Base-by-base conservation (phyloP, 2,329 filamentous ascomycete genomes). In the Coniosporium tulheliwenetii region DNA sequence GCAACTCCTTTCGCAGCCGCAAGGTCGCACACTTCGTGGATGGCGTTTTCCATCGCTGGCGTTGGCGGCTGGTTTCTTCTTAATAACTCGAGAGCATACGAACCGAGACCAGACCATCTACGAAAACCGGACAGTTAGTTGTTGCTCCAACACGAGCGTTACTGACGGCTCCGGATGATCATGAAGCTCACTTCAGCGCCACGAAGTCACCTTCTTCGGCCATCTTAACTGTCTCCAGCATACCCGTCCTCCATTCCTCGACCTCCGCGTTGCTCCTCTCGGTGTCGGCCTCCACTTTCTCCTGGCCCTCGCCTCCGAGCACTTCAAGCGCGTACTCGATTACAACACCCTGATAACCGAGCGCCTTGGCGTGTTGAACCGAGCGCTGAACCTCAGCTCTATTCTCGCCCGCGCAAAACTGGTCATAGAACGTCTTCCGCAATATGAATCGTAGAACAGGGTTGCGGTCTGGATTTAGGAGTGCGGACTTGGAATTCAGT, bases 401-500 rank as follows among this genome's bases (percentile, higher is more conserved):
- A 38, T 74, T 81, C 60, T 86, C 81, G 26, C 87, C 87, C 0
- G 84, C 85, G 59, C 87, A 95, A 60, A 93, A 95, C 52, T 95
- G 87, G 16, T 78, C 77, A 57, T 94, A 94, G 52, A 94, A 86
- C 0, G 85, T 93, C 54, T 78, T 74, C 57, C 86, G 85, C 39
- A 94, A 66, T 35, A 86, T 55, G 44, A 67, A 73, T 36, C 77
- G 72, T 12, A 93, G 68, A 1, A 89, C 37, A 0, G 75, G 75
- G 55, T 93, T 94, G 40, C 64, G 68, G 54, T 93, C 85, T 4
- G 85, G 78, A 57, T 80, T 79, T 43, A 91, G 67, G 0, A 86
- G 41, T 1, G 73, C 64, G 43, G 66, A 78, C 39, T 72, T 72
- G 19, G 81, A 78, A 56, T 85, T 70, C 9, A 86, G 81, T 49